These are phyloP conservation scores for Ophiosphaerella narmari DNA, from an alignment of 2,329 filamentous ascomycete species.

Conservation along the genomic window DNA sequence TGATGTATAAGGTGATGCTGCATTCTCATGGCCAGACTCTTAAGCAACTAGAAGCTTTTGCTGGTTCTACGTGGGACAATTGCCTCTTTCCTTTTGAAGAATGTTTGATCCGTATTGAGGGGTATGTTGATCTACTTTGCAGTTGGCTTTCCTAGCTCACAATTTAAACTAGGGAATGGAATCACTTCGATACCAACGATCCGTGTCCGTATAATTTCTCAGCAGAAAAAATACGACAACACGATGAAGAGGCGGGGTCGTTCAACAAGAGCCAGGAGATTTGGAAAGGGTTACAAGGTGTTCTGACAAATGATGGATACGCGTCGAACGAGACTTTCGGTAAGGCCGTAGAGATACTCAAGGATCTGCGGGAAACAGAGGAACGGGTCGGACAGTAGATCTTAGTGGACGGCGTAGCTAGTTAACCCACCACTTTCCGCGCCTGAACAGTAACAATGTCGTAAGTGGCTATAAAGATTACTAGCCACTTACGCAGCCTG, in stretches of 20 bases:
- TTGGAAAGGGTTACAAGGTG: slow-evolving; percentile 23
- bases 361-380: slow-evolving; percentile 14
- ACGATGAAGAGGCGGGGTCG: slow-evolving; percentile 22
- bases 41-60: slow-evolving; percentile 35
- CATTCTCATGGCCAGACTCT: slow-evolving; percentile 30
- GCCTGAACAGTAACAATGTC: no score
- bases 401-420: no score
- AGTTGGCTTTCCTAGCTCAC: no score
- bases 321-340: slow-evolving; percentile 23
- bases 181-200: slow-evolving; percentile 20
- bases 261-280: slow-evolving; percentile 34
- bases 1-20: slow-evolving; percentile 31
- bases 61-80: slow-evolving; percentile 29
- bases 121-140: slow-evolving; percentile 15
- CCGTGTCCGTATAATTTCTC: slow-evolving; percentile 35
- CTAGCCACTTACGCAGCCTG: no score
- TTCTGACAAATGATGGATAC: slow-evolving; percentile 32
- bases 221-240: slow-evolving; percentile 25
- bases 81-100: slow-evolving; percentile 27
- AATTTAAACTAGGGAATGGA: slow-evolving; percentile 22
- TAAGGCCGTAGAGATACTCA: slow-evolving; percentile 22
- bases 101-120: slow-evolving; percentile 29
- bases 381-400: no score
- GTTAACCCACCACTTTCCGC: no score
- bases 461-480: no score